These are phyloP conservation scores for Sclerotiophoma versabilis DNA, from an alignment of 2,329 filamentous ascomycete genomes.

Conservation along the genomic window DNA sequence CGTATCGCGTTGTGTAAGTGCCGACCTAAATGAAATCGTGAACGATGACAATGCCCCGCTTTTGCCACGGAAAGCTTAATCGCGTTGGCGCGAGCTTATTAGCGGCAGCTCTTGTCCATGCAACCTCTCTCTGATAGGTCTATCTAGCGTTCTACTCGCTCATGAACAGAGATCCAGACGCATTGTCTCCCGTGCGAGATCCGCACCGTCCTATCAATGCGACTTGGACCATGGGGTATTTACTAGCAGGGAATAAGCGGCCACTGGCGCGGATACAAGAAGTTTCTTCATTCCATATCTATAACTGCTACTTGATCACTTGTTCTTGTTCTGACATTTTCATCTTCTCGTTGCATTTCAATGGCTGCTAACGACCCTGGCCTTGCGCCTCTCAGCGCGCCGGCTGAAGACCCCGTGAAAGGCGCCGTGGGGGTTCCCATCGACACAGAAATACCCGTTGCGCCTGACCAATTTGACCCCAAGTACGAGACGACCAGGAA, in stretches of 20 bases:
- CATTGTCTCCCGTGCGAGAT: conserved; percentile 5
- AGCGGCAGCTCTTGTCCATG: conserved; percentile 5
- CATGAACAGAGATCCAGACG: conserved; percentile 3
- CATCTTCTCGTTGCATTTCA: neutral
- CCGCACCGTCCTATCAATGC: neutral
- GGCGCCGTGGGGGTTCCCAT: conserved; percentile 28
- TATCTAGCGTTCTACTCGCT: neutral
- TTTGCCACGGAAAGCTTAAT: conserved; percentile 13
- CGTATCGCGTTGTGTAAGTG: too few species aligned
- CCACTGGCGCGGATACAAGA: conserved; percentile 8
- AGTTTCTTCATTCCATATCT: conserved; percentile 8
- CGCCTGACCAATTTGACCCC: conserved; percentile 63
- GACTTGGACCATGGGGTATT: neutral
- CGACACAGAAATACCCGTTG: conserved; percentile 53
- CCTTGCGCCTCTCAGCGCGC: conserved; percentile 30
- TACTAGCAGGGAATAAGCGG: conserved; percentile 14
- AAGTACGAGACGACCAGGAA: conserved; percentile 59
- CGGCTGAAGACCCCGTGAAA: conserved; percentile 28
- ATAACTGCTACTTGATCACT: neutral
- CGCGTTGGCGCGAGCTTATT: conserved; percentile 14
- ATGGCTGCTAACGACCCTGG: conserved; percentile 36
- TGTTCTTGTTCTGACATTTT: neutral
- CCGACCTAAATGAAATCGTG: too few species aligned
- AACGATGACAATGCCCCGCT: too few species aligned
- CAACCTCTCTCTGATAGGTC: conserved; percentile 11